Percentiles rank a stretch among this genome's conserved stretches.
Conservation (phyloP, 495 filamentous ascomycete species). For the Penicillium salamii region DNA sequence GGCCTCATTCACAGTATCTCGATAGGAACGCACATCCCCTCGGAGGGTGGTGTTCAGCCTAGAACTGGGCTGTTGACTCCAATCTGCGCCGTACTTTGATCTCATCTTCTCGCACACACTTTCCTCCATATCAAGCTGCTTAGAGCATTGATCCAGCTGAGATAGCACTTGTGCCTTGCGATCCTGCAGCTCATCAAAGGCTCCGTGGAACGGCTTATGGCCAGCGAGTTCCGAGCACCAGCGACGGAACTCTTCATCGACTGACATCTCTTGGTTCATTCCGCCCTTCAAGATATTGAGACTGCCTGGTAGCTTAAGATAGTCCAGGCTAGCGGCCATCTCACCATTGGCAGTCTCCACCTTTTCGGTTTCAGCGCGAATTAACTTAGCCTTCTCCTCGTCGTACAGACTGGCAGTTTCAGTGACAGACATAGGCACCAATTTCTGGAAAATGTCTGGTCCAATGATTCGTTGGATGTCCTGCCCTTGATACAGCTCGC, state of each 20-base stretch:
- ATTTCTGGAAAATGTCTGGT: conserved; percentile 94
- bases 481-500: conserved; percentile 93
- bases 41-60: conserved; percentile 83
- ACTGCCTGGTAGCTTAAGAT: conserved; percentile 83
- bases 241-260: conserved; percentile 84
- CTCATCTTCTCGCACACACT: conserved; percentile 99
- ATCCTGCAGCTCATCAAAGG: conserved; percentile 73
- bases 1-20: conserved; percentile 85
- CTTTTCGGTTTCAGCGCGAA: conserved; percentile 89
- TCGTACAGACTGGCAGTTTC: conserved; percentile 97
- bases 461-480: conserved; percentile 97
- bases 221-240: conserved; percentile 93
- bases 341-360: conserved; percentile 89
- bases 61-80: conserved; percentile 95
- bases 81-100: conserved; percentile 92
- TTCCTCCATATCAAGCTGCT: conserved; percentile 92
- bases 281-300: conserved; percentile 91
- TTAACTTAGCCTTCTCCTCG: conserved; percentile 95
- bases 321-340: conserved; percentile 93
- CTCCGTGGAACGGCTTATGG: conserved; percentile 69
- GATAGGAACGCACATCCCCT: conserved; percentile 80
- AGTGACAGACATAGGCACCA: conserved; percentile 93
- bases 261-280: conserved; percentile 82
- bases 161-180: conserved; percentile 71
- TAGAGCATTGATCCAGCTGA: conserved; percentile 73